phyloP scores from a whole-genome alignment of 2,329 filamentous ascomycete genomes.

The Trichoderma afroharzianum region DNA sequence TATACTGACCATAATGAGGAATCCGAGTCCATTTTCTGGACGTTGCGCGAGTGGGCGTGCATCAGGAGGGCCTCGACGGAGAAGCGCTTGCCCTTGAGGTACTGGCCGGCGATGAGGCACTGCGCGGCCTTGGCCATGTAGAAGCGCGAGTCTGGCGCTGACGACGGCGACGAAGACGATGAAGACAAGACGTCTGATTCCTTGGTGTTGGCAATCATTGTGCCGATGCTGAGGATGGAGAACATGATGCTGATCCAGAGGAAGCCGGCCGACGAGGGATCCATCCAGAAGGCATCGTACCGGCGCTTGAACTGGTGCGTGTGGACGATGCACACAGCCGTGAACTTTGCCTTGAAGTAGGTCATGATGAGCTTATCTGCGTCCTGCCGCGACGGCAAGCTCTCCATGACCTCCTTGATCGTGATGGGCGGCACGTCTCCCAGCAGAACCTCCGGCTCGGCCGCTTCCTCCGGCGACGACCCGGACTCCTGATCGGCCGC shows the following conservation, averaged over 20 bases:
- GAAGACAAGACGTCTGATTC: constrained; percentile 13
- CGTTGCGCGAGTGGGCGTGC: constrained; percentile 41
- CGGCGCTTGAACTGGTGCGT: constrained; percentile 44
- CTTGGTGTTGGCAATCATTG: constrained; percentile 34
- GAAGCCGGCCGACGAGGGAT: constrained; percentile 37
- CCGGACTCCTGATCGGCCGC: constrained; percentile 22
- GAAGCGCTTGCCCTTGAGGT: constrained; percentile 42
- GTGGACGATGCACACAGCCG: constrained; percentile 39
- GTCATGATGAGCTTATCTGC: constrained; percentile 35
- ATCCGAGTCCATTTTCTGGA: constrained; percentile 40
- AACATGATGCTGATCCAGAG: constrained; percentile 51
- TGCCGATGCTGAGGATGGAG: constrained; percentile 43
- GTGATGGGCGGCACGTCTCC: constrained; percentile 27
- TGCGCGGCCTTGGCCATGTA: constrained; percentile 39
- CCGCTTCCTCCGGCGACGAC: constrained; percentile 3
- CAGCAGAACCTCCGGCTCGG: constrained; percentile 34
- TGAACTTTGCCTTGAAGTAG: constrained; percentile 40
- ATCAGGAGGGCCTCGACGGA: constrained; percentile 50
- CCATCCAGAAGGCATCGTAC: constrained; percentile 46
- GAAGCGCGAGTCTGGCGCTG: constrained; percentile 26
- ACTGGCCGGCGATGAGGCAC: constrained; percentile 47
- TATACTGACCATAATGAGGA: constrained; percentile 47
- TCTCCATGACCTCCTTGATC: constrained; percentile 30
- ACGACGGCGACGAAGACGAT: constrained; percentile 14
- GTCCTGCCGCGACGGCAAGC: constrained; percentile 36